Evolutionary conservation across 139 green algal species (phyloP), one percentile per base, ranked within the genome.

Genomic region (Haematococcus sp.): DNA sequence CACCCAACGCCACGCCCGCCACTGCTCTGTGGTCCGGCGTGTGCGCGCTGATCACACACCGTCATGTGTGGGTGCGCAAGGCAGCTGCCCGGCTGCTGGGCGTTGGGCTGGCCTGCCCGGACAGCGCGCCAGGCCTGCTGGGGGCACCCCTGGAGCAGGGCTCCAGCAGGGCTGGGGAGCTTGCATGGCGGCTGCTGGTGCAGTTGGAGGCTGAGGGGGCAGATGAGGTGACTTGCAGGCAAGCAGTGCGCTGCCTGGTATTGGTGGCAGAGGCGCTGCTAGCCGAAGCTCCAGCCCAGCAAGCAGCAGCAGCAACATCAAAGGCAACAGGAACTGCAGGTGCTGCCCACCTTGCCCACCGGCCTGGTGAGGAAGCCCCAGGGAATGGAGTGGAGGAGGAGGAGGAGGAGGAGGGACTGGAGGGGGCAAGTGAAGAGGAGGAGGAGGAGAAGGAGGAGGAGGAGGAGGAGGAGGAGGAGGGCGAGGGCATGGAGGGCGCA

Each of bases 21-120:
- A 46, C 81, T 17, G n/a, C 0, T 9, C 15, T 85, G 19, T 85
- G 80, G 80, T 66, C 80, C 49, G 65, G 32, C 0, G 51, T 76
- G 16, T 3, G 73, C 17, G 31, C 20, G 23, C 70, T 93, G 69
- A 75, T 93, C 75, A 72, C 89, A 70, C 80, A 86, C 63, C 52
- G 71, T 0, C 94, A 98, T 81, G 25, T 86, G 56, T 98, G 94
- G 94, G 90, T 98, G 63, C 89, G 91, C 30, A 92, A 90, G 71
- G 91, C 87, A 19, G 83, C 86, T 13, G 81, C 70, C 22, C 83
- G 93, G 34, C 79, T 97, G 66, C 34, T 97, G 31, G 90, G 89
- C 4, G 23, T 73, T 13, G 84, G 43, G 0, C 76, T 98, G 17
- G 83, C 83, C 4, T 31, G 40, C 5, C 71, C 73, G 4, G 68